Evolutionary conservation across 1,284 basidiomycete genomes (phyloP), one percentile per base, ranked within the genome.

Genomic region (Sphagnurus paluster): DNA sequence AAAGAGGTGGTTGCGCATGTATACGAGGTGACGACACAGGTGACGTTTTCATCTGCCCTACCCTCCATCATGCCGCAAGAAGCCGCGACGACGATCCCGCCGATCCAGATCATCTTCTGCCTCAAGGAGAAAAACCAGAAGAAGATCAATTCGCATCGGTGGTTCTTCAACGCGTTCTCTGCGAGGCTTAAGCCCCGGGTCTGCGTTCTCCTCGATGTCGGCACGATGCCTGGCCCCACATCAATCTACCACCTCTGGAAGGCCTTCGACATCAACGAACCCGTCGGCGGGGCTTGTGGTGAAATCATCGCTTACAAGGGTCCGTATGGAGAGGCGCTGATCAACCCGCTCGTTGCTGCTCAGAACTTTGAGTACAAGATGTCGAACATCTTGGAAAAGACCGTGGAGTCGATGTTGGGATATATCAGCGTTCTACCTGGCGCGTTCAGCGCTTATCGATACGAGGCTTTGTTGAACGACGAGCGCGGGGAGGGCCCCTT

Each of bases 351-450:
- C 0, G 87, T 90, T 14, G 92, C 92, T 4, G 90, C 93, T 13
- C 93, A 95, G 71, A 94, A 95, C 64, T 95, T 95, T 53, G 94
- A 97, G 70, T 98, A 98, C 73, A 97, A 97, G 77, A 95, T 96
- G 88, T 88, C 84, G 39, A 95, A 93, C 61, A 94, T 95, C 54
- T 65, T 94, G 48, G 92, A 94, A 59, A 96, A 95, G 64, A 93
- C 94, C 5, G 66, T 96, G 17, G 87, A 90, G 56, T 82, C 79
- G 20, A 73, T 93, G 16, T 93, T 97, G 66, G 93, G 93, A 6
- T 96, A 95, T 64, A 96, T 97, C 62, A 89, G 89, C 0, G 93
- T 97, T 26, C 66, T 97, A 37, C 94, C 94, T 2, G 93, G 94
- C 53, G 94, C 94, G 2, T 97, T 97, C 68, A 92, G 87, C 46